Evolutionary conservation across 352 stramenopile genomes (phyloP).

Genomic region (Salisapilia sapeloensis): DNA sequence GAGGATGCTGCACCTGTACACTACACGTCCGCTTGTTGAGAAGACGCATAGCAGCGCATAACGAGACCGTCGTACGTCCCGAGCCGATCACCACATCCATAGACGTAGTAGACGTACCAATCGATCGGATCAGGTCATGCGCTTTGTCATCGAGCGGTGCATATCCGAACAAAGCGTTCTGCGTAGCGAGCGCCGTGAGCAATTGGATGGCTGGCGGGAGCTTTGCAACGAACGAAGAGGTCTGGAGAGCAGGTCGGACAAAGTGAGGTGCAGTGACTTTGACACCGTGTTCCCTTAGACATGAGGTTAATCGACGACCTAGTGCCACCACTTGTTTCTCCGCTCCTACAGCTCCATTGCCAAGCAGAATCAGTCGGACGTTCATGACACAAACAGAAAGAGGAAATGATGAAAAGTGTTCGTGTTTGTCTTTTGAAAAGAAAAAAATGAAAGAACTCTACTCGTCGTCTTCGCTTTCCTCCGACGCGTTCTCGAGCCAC

Average conservation of each 20-base stretch:
- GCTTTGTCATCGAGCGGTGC: neutral
- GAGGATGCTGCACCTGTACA: conserved; percentile 67
- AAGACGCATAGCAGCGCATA: conserved; percentile 36
- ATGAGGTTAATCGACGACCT: no score
- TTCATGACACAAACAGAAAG: no score
- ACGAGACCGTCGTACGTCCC: conserved; percentile 38
- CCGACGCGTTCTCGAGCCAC: conserved; percentile 94
- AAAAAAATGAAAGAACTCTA: no score
- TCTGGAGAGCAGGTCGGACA: neutral
- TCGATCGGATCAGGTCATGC: neutral
- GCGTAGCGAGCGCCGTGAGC: neutral
- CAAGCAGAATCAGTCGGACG: conserved; percentile 38
- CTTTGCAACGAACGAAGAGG: neutral
- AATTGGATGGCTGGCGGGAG: conserved; percentile 1
- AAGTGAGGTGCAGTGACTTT: no score
- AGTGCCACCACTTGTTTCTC: conserved; percentile 64
- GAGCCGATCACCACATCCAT: conserved; percentile 44
- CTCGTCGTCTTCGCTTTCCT: conserved; percentile 75
- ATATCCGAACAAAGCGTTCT: conserved; percentile 1
- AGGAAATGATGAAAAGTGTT: no score
- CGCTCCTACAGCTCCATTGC: conserved; percentile 48
- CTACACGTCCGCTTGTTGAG: conserved; percentile 12
- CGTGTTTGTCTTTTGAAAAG: no score
- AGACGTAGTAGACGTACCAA: neutral
- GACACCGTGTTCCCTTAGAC: no score